A percentile compares a stretch with the other conserved stretches of the same genome.
These are phyloP conservation scores for Eimeria sp. DNA, from an alignment of 169 alveolate genomes.

Conservation along the genomic window DNA sequence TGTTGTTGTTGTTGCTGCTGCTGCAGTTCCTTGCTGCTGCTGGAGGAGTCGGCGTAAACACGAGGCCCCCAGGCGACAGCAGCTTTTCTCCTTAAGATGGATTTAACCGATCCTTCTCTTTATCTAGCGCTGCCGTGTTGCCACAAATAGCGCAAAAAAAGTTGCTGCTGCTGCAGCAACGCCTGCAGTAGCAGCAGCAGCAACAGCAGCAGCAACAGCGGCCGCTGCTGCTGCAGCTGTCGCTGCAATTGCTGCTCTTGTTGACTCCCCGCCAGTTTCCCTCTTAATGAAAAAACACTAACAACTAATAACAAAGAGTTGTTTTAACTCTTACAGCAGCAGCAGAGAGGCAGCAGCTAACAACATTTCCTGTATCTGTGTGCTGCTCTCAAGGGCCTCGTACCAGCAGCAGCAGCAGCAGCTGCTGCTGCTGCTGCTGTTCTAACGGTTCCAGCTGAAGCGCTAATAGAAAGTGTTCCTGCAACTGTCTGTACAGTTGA, in stretches of 20 bases:
- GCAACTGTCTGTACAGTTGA: neutral
- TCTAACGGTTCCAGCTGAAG: neutral
- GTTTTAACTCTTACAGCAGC: neutral
- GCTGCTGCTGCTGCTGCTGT: constrained; percentile 7
- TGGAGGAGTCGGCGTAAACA: neutral
- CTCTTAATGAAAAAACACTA: neutral
- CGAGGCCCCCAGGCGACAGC: neutral
- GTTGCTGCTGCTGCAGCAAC: neutral
- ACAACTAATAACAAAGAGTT: too few species aligned
- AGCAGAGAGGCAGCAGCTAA: neutral
- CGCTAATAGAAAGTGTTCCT: neutral
- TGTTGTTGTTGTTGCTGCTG: constrained; percentile 40
- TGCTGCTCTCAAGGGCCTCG: constrained; percentile 15
- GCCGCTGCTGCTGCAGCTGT: constrained; percentile 16
- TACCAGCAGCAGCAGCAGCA: neutral
- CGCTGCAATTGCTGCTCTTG: neutral
- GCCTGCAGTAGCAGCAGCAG: neutral
- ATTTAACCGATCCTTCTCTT: neutral
- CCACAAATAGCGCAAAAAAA: neutral
- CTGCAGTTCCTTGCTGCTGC: constrained; percentile 13
- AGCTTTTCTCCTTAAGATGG: neutral
- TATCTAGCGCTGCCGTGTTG: neutral
- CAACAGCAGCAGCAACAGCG: constrained; percentile 45
- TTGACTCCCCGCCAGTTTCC: neutral
- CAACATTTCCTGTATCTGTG: neutral